Percentiles rank a stretch among this genome's conserved stretches.
Evolutionary conservation across 2,329 filamentous ascomycete genomes (phyloP).

Genomic region (Stachybotrys chartarum): DNA sequence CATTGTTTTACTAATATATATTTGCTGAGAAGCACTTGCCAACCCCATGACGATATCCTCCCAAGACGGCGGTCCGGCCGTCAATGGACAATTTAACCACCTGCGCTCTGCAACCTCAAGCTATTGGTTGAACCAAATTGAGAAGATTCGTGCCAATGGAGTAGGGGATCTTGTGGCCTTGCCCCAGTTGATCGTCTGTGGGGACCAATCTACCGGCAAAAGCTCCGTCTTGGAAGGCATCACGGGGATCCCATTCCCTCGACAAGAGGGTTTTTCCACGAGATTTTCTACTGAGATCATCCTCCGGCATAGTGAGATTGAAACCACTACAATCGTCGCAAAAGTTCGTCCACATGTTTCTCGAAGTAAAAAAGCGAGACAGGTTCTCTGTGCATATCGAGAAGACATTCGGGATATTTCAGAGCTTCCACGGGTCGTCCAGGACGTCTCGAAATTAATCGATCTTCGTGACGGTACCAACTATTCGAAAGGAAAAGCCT

Average conservation of each 20-base stretch:
- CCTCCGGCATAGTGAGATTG: slow-evolving; percentile 5
- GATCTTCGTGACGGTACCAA: slow-evolving; percentile 6
- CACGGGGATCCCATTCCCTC: slow-evolving; percentile 12
- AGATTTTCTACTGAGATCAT: slow-evolving; percentile 15
- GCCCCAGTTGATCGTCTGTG: slow-evolving; percentile 14
- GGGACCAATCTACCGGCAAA: slow-evolving; percentile 15
- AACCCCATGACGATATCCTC: no score
- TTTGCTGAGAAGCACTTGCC: no score
- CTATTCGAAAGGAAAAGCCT: slow-evolving; percentile 4
- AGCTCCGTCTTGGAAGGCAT: slow-evolving; percentile 15
- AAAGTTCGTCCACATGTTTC: slow-evolving; percentile 10
- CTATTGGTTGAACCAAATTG: neutral
- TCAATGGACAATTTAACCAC: neutral
- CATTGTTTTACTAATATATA: neutral
- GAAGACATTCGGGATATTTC: slow-evolving; percentile 9
- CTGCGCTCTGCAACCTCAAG: neutral
- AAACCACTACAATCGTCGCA: slow-evolving; percentile 5
- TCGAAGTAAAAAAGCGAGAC: slow-evolving; percentile 1
- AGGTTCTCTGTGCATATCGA: slow-evolving; percentile 5
- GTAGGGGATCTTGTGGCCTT: slow-evolving; percentile 7
- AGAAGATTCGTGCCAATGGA: neutral
- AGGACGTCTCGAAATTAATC: slow-evolving; percentile 12
- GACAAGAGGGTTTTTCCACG: slow-evolving; percentile 12
- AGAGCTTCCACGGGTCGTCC: slow-evolving; percentile 13
- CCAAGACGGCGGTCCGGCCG: neutral